Evolutionary conservation across 352 stramenopile genomes (phyloP).

Genomic region (Phytophthora pluvialis): DNA sequence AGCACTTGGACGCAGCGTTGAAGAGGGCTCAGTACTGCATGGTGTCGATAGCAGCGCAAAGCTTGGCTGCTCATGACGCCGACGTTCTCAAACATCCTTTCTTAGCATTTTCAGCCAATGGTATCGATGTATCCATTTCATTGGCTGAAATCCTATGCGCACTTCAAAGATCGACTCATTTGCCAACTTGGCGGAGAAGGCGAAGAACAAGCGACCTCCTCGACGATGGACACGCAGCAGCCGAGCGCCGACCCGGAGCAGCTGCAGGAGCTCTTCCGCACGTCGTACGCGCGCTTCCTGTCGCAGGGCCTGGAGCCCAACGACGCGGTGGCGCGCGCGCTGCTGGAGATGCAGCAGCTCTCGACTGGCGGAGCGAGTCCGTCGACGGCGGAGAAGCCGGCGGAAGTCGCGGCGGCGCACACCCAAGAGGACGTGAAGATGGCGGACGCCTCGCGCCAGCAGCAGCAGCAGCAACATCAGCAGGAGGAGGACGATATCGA

Average conservation of each 20-base stretch:
- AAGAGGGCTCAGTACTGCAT: not conserved
- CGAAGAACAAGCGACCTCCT: conserved; percentile 2
- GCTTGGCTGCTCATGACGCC: not conserved
- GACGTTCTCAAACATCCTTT: conserved; percentile 18
- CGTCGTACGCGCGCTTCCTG: conserved; percentile 55
- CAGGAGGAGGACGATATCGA: conserved; percentile 29
- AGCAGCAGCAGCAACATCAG: conserved; percentile 12
- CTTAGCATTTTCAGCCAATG: conserved; percentile 19
- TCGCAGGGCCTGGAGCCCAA: conserved; percentile 63
- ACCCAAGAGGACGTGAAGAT: conserved; percentile 54
- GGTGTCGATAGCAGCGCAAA: not conserved
- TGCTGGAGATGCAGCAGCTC: conserved; percentile 59
- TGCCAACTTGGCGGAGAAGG: conserved; percentile 14
- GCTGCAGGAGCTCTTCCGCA: conserved; percentile 59
- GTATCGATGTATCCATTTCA: not conserved
- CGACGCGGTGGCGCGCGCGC: conserved; percentile 58
- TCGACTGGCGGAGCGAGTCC: conserved; percentile 1
- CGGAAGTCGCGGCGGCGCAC: not conserved
- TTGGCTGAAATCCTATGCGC: conserved; percentile 6
- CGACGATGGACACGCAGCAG: conserved; percentile 37
- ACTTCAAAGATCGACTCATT: conserved; percentile 40
- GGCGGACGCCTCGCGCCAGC: conserved; percentile 38
- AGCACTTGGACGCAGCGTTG: no score
- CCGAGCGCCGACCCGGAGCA: conserved; percentile 20
- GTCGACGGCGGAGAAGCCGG: conserved; percentile 24